Evolutionary conservation across 192 early-diverging fungal species (phyloP), one percentile per base, ranked within the genome.

Genomic region (Entomortierella chlamydospora): DNA sequence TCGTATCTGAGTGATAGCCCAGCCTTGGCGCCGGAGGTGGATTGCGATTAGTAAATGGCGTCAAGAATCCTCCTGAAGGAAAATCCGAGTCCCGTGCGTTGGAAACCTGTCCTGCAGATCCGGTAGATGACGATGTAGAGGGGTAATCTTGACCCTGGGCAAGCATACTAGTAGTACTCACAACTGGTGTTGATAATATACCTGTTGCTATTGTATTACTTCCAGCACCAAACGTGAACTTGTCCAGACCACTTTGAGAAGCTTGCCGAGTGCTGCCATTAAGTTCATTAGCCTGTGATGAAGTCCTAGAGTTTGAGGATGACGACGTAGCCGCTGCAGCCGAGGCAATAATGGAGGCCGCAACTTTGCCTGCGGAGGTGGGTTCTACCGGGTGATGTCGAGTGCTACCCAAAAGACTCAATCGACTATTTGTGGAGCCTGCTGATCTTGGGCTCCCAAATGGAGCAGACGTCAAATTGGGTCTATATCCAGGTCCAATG

Each of bases 1-100:
- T 41, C 8, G 73, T 78, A 25, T 78, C 73, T 39, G 65, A 68
- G 39, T 69, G 67, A 56, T 78, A 78, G 8, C 73, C 73, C 13
- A 78, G 61, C 37, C 61, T 41, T 9, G 73, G 73, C 17, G 73
- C 73, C 6, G 66, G 61, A 39, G 73, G 73, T 5, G 73, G 73
- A 15, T 58, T 58, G n/a, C 73, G 66, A n/a, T 47, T 52, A 9
- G 53, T n/a, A 34, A 57, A 58, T 15, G 73, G 73, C 2, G 73
- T 78, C 18, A 20, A 29, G 50, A 70, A 78, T 20, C 61, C 72
- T 1, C 59, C 43, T 2, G 73, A 68, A 12, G 67, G 59, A 41
- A 50, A 64, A 15, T 47, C 56, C 0, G 70, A 56, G 4, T 47
- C 63, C 30, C 8, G 45, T 37, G 53, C 22, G 18, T 43, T 28